These are phyloP conservation scores for Dendrobium huoshanense DNA, from an alignment of 106 monocot genomes.

Conservation along the genomic window DNA sequence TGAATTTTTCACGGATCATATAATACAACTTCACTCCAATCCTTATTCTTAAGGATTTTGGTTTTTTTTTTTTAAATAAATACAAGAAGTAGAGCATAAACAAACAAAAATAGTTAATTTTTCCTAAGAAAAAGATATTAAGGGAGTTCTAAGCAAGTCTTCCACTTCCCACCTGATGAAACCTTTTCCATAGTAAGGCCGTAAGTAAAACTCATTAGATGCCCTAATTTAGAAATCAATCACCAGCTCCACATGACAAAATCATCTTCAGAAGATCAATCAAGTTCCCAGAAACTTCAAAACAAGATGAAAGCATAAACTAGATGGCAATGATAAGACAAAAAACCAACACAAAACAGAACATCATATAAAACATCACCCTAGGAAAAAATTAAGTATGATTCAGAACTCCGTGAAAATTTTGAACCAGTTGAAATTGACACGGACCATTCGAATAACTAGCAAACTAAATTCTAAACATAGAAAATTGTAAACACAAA, in stretches of 20 bases:
- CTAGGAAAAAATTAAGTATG: neutral
- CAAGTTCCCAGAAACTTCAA: neutral
- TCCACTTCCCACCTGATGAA: neutral
- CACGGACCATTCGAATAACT: neutral
- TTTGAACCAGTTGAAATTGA: neutral
- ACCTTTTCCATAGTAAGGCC: neutral
- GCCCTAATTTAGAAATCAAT: neutral
- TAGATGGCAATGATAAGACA: neutral
- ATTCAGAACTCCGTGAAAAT: neutral
- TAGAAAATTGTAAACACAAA: neutral
- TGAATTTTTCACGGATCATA: neutral
- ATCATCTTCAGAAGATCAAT: neutral
- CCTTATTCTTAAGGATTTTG: neutral
- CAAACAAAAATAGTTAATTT: neutral
- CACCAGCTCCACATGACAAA: neutral
- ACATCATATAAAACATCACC: neutral
- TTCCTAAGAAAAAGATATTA: neutral
- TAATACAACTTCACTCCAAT: neutral
- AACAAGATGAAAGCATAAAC: neutral
- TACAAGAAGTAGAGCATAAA: too few relatives aligned
- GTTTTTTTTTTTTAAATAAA: too few relatives aligned
- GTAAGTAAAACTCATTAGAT: neutral
- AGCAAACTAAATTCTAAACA: neutral
- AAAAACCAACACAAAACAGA: neutral
- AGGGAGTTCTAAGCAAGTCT: neutral